Evolutionary conservation across 2,329 filamentous ascomycete species (phyloP), one percentile per base, ranked within the genome.

Genomic region (Ophiostoma sp.): DNA sequence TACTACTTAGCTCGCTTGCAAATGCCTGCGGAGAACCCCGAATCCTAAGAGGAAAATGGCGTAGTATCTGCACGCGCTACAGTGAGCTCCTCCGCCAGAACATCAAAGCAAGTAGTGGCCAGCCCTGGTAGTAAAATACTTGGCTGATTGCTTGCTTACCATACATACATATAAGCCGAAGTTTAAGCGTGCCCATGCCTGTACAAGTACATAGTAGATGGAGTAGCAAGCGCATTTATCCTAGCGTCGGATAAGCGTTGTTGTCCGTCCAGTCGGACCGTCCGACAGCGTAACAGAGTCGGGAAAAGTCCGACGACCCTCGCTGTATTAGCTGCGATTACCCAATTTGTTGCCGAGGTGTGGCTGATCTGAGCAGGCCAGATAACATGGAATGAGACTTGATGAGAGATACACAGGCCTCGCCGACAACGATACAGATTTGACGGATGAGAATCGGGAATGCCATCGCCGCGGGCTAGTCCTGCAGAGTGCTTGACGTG

Each of bases 171-270:
- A 27, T 57, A 57, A 27, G 17, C 52, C 52, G 52, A 57, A 31
- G 52, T 15, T 57, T 57, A 57, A 27, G 52, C 52, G 52, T 52
- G 48, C 48, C 23, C 48, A 23, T 4, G 17, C n/a, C 44, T 52
- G 44, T 31, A 31, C 27, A 31, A 31, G 27, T 31, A 31, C 27
- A 31, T 31, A 31, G 27, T 23, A 23, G 20, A 52, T 52, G 17
- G 17, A n/a, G 52, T n/a, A 57, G n/a, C 4, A n/a, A 48, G 44
- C 52, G 52, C 52, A 57, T 57, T 27, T 57, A 57, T 57, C 57
- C 57, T 62, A 62, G 57, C 57, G 57, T 62, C 57, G 23, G 57
- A 62, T 62, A 62, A 62, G 57, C 57, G 27, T 31, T 20, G 57
- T 33, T 62, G 57, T 62, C 57, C 57, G 27, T 33, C 57, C 57